Evolutionary conservation across 2,329 filamentous ascomycete genomes (phyloP), one percentile per base, ranked within the genome.

Genomic region (Exophiala mesophila): DNA sequence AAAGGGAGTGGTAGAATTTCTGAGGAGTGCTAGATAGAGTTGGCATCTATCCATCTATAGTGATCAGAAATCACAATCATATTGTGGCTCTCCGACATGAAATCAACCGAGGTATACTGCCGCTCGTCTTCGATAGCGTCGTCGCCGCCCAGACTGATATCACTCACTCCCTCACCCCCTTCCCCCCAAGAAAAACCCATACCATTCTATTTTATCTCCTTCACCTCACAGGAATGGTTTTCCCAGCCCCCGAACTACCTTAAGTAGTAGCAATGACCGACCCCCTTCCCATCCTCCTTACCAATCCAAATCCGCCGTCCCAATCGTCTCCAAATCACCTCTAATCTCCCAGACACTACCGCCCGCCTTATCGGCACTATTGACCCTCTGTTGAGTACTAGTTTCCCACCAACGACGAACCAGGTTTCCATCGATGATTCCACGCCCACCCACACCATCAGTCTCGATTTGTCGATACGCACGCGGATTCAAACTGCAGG

Each of bases 401-500:
- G 94, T 63, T 65, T 92, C 87, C 29, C 77, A 73, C 79, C 88
- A 92, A 44, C 88, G 68, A 45, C 76, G 73, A 48, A 95, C 62
- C 29, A 95, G 58, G n/a, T 73, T 75, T 0, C 88, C 88, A 60
- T 96, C 89, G 3, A 96, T 74, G 38, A 94, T 76, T 2, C 77
- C 80, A 13, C 85, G 70, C 1, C 76, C 53, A 67, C 76, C 43
- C 47, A 68, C 51, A 45, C 65, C 58, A 62, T 75, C 61, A 59
- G 73, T 61, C 61, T 73, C 52, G 54, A 73, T 61, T 56, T 77
- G 70, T 10, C 92, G 76, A 65, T 90, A 86, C 0, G 82, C 86
- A 41, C 85, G 80, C 2, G 88, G 84, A 63, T 97, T 97, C 36
- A 96, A 71, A 0, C 86, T 88, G 5, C 82, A 86, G 3, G 84